A percentile compares a stretch with the other conserved stretches of the same genome.
Evolutionary conservation across 345 rosid species (phyloP).

Genomic region (Arabis alpina): DNA sequence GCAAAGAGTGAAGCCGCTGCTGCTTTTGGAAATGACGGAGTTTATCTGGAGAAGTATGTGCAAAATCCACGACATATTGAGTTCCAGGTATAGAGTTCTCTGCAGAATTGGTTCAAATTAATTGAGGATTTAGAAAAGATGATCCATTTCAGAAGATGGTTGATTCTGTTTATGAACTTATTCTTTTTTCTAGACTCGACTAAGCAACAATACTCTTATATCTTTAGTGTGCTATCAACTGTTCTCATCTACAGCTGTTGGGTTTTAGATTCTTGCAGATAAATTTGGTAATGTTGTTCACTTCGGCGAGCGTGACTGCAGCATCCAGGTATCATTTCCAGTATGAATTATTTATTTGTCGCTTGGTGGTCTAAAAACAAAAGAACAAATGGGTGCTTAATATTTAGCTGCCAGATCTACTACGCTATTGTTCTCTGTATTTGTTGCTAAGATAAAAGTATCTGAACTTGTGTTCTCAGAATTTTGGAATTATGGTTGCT

Average conservation of each 20-base stretch:
- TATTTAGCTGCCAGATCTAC: slow-evolving; percentile 8
- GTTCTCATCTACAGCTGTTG: slow-evolving; percentile 24
- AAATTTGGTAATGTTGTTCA: slow-evolving; percentile 96
- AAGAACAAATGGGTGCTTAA: background rate
- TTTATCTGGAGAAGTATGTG: slow-evolving; percentile 90
- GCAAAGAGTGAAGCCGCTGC: slow-evolving; percentile 99
- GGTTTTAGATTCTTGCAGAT: slow-evolving; percentile 91
- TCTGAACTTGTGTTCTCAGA: background rate
- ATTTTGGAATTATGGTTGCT: background rate
- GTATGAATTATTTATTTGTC: background rate
- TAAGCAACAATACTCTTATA: background rate
- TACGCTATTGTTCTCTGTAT: slow-evolving; percentile 1
- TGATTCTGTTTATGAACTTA: background rate
- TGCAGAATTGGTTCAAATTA: slow-evolving; percentile 1
- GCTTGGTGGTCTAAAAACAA: background rate
- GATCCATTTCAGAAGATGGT: background rate
- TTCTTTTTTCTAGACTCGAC: background rate
- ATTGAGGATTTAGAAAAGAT: background rate
- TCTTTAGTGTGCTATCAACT: slow-evolving; percentile 7
- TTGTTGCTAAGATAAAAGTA: background rate
- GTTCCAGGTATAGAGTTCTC: slow-evolving; percentile 76
- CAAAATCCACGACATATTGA: slow-evolving; percentile 97
- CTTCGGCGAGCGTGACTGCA: slow-evolving; percentile 99
- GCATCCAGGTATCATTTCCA: slow-evolving; percentile 77
- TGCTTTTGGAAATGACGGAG: slow-evolving; percentile 98